Evolutionary conservation across 257 asterid species (phyloP).

Genomic region (Solanum neorickii): DNA sequence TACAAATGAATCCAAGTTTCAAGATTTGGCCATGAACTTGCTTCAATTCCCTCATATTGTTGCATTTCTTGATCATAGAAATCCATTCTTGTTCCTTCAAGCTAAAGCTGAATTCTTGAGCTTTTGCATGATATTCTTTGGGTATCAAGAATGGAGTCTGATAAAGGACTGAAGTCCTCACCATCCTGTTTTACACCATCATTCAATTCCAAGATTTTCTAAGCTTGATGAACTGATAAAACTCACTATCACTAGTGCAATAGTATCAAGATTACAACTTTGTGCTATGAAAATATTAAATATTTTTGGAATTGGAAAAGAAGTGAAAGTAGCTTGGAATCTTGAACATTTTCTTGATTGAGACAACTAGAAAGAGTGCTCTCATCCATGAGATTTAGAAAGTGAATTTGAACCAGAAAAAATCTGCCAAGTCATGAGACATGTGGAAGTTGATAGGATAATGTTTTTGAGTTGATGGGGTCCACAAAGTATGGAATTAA

Average conservation of each 20-base stretch:
- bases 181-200: slow-evolving; percentile 37
- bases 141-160: slow-evolving; percentile 32
- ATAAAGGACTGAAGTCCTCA: slow-evolving; percentile 46
- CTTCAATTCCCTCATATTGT: slow-evolving; percentile 37
- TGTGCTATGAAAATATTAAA: neutral
- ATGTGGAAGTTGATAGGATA: slow-evolving; percentile 50
- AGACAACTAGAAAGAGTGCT: neutral
- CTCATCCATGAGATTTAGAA: slow-evolving; percentile 38
- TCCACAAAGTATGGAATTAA: neutral
- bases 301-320: neutral
- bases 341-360: neutral
- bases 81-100: slow-evolving; percentile 55
- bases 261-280: neutral
- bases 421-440: slow-evolving; percentile 23
- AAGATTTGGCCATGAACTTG: slow-evolving; percentile 54
- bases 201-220: neutral
- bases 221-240: neutral
- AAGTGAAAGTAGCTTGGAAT: neutral
- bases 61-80: slow-evolving; percentile 47
- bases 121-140: slow-evolving; percentile 11
- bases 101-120: slow-evolving; percentile 25
- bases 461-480: slow-evolving; percentile 27
- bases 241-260: neutral
- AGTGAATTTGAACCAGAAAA: slow-evolving; percentile 31
- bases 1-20: slow-evolving; percentile 50